Conservation (phyloP, 192 early-diverging fungal genomes). For the Chytriomyces sp. region DNA sequence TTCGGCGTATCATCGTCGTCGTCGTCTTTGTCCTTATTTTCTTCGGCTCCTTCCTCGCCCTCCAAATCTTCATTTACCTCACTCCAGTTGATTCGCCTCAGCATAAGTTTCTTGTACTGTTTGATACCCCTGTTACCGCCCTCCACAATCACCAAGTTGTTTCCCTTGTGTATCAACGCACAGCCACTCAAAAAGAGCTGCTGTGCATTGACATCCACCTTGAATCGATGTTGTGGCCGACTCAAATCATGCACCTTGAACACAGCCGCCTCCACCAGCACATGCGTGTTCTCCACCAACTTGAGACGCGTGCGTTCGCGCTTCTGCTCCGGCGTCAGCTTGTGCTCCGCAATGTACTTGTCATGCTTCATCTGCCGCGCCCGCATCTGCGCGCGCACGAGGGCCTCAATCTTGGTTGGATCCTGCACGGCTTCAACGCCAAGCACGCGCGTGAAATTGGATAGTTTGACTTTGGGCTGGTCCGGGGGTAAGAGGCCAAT, state of each 20-base stretch:
- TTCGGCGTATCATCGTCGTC: constrained; percentile 59
- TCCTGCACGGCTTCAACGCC: constrained; percentile 94
- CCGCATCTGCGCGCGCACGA: constrained; percentile 85
- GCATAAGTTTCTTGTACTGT: constrained; percentile 95
- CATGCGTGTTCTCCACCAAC: constrained; percentile 68
- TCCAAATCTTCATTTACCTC: constrained; percentile 50
- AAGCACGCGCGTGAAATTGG: constrained; percentile 93
- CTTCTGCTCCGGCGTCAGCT: constrained; percentile 86
- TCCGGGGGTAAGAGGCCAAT: constrained; percentile 91
- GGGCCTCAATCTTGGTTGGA: constrained; percentile 90
- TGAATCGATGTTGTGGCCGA: constrained; percentile 84
- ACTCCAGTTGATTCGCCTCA: constrained; percentile 92
- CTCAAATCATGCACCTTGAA: constrained; percentile 81
- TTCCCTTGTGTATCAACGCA: constrained; percentile 66
- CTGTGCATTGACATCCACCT: constrained; percentile 87
- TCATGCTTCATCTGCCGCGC: constrained; percentile 78
- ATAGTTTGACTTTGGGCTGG: constrained; percentile 86
- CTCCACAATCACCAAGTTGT: constrained; percentile 87
- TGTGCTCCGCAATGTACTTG: constrained; percentile 77
- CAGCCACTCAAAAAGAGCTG: constrained; percentile 87
- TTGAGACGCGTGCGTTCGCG: constrained; percentile 77
- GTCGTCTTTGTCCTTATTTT: no score
- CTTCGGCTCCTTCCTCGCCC: constrained; percentile 13
- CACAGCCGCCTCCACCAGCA: constrained; percentile 76
- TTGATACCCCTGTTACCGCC: constrained; percentile 88